Conservation (phyloP, 2,329 filamentous ascomycete genomes). For the Colletotrichum simmondsii region DNA sequence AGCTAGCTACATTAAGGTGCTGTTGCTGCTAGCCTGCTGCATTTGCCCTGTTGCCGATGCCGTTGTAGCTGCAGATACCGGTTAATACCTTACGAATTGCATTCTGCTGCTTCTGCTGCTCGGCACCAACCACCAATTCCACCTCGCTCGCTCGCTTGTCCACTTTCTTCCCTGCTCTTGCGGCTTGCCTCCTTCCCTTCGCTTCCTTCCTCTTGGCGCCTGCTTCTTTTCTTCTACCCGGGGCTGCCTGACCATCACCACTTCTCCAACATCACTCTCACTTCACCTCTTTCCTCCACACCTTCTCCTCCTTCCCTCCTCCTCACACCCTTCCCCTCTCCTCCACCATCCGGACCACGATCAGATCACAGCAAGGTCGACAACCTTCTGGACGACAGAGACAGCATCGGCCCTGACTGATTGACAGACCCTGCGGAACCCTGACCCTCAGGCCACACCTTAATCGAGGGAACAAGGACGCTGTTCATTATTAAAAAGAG, state of each 20-base stretch:
- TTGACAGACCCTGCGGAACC: neutral
- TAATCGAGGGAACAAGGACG: neutral
- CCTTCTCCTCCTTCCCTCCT: neutral
- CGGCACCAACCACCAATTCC: conserved; percentile 20
- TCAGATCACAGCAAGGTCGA: neutral
- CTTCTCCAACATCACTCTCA: neutral
- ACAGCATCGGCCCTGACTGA: neutral
- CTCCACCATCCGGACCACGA: neutral
- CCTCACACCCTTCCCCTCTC: neutral
- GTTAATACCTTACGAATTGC: neutral
- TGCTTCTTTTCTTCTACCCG: conserved; percentile 28
- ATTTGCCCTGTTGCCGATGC: conserved; percentile 7
- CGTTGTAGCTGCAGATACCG: conserved; percentile 28
- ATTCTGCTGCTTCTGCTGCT: neutral
- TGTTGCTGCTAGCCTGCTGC: neutral
- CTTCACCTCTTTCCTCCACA: neutral
- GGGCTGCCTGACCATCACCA: conserved; percentile 22
- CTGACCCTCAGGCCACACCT: conserved; percentile 1
- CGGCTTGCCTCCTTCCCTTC: conserved; percentile 13
- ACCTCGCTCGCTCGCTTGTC: conserved; percentile 13
- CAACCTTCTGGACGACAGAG: neutral
- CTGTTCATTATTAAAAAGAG: neutral
- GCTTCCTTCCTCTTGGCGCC: conserved; percentile 23
- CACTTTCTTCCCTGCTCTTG: conserved; percentile 1
- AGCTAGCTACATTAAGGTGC: neutral